A percentile compares a stretch with the other conserved stretches of the same genome.
These are phyloP conservation scores for cucumber (Cucumis sativus) DNA, from an alignment of 306 rosid species.

Conservation along the genomic window DNA sequence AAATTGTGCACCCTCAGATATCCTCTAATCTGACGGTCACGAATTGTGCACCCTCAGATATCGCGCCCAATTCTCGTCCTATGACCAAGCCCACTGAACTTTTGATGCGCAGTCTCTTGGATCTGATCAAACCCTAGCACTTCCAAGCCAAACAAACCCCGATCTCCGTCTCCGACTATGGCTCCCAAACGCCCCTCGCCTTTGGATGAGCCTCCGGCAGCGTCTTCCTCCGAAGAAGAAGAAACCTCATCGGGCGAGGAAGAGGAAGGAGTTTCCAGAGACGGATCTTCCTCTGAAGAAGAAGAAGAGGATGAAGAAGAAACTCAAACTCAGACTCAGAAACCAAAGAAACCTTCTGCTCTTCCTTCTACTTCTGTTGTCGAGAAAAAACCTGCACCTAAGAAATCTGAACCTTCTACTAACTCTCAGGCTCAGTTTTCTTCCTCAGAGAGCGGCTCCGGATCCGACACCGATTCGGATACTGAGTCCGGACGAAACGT, in stretches of 20 bases:
- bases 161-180: slow-evolving; percentile 21
- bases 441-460: slow-evolving; percentile 25
- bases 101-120: background rate
- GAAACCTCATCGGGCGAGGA: slow-evolving; percentile 10
- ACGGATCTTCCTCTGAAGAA: slow-evolving; percentile 18
- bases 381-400: slow-evolving; percentile 14
- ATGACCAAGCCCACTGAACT: background rate
- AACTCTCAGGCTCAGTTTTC: slow-evolving; percentile 17
- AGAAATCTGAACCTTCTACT: slow-evolving; percentile 15
- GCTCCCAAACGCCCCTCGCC: slow-evolving; percentile 54
- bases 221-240: slow-evolving; percentile 33
- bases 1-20: background rate
- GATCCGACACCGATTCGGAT: slow-evolving; percentile 31
- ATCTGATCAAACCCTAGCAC: slow-evolving; percentile 5
- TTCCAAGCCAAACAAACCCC: background rate
- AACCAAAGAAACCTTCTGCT: background rate
- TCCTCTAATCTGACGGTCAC: slow-evolving; percentile 2
- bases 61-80: background rate
- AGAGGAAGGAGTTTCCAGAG: slow-evolving; percentile 18
- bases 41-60: background rate
- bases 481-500: slow-evolving; percentile 13
- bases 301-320: slow-evolving; percentile 24
- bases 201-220: slow-evolving; percentile 60
- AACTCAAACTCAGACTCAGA: background rate
- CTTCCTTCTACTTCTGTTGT: slow-evolving; percentile 5